Evolutionary conservation across 805 yeast genomes (phyloP), one percentile per base, ranked within the genome.

Genomic region (Barnettozyma botsteinii): DNA sequence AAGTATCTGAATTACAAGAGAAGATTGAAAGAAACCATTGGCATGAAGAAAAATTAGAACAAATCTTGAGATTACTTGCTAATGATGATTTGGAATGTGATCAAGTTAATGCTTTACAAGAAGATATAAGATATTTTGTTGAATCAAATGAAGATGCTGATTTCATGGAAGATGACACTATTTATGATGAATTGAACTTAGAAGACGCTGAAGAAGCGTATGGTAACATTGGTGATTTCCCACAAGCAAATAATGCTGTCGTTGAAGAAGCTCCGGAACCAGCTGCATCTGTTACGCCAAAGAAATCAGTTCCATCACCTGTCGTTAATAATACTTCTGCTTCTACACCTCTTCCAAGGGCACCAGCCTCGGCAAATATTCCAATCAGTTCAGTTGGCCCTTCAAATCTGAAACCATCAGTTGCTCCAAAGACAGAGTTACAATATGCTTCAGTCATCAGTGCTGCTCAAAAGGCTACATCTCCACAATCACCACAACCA

Each of bases 141-240:
- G 98, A 93, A 51, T 84, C 87, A 47, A 91, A 91, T 57, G 93
- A 84, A 61, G 96, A 88, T 41, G 89, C 80, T 5, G 96, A 89
- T 54, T 91, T 88, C 60, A 82, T 89, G 25, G 97, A 88, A 56
- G 95, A 91, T 61, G 96, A 89, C 52, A 88, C 86, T 12, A 76
- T 91, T 45, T 93, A 91, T 62, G 97, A 93, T 51, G 86, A 80
- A 44, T 72, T 93, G 51, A 88, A 81, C 32, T 73, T 88, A 32
- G 79, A 72, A 43, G 81, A 78, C 6, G 60, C 63, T 37, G 78
- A 75, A 33, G 72, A 73, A 27, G 74, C 72, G 26, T 75, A 72
- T 20, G 76, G 72, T 26, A 75, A 70, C 40, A 71, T 69, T 22
- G 76, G 74, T 27, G 69, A 60, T 19, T 59, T 60, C 31, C 49